phyloP scores from a whole-genome alignment of 2,329 filamentous ascomycete genomes.

The Trichoderma sp. region DNA sequence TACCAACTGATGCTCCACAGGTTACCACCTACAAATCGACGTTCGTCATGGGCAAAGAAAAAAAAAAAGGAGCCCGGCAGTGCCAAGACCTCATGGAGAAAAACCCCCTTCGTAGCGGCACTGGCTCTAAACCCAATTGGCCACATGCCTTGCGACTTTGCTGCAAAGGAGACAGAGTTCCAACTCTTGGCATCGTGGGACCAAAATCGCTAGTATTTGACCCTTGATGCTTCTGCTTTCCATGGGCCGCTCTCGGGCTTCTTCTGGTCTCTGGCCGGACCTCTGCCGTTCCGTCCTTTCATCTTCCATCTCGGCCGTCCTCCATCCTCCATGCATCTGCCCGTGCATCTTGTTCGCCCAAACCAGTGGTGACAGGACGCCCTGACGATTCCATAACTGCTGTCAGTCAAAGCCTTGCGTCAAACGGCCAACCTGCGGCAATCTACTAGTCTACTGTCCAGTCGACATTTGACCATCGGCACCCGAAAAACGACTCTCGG shows the following conservation, averaged over 20 bases:
- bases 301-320: not conserved
- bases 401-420: not conserved
- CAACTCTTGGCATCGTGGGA: conserved; percentile 19
- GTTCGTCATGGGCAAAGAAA: not conserved
- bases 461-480: not conserved
- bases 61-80: conserved; percentile 7
- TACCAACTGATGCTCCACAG: not conserved
- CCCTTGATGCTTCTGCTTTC: conserved; percentile 2
- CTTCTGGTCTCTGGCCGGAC: not conserved
- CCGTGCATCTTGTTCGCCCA: not conserved
- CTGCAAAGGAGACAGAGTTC: not conserved
- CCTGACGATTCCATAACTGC: not conserved
- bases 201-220: conserved; percentile 12
- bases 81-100: conserved; percentile 19
- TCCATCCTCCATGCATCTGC: not conserved
- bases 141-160: not conserved
- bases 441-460: not conserved
- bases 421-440: not conserved
- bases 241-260: conserved; percentile 1
- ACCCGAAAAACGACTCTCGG: too few relatives aligned
- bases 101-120: conserved; percentile 15
- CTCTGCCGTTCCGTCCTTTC: not conserved
- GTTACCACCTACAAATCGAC: not conserved
- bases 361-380: not conserved
- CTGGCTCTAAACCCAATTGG: conserved; percentile 21